Evolutionary conservation across 306 rosid species (phyloP), one percentile per base, ranked within the genome.

Genomic region (Vigna trinervia): DNA sequence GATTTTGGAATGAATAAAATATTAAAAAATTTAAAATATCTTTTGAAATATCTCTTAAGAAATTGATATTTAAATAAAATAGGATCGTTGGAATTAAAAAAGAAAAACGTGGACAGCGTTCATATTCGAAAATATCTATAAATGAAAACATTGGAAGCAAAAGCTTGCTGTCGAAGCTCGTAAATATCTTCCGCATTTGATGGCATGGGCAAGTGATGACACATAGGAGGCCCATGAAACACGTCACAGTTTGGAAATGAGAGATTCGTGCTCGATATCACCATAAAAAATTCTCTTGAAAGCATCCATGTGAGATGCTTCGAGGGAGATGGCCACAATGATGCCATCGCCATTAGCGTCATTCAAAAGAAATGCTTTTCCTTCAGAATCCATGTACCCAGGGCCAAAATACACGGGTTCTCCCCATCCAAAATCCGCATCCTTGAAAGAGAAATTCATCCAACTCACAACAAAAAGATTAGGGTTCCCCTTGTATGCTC

Each of bases 371-470:
- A 86, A 86, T 0, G 81, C 83, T 46, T 83, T 86, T 14, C 89
- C 89, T 50, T 83, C 87, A 3, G 87, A 74, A 52, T 80, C 81
- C 85, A 81, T 65, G 7, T 0, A 59, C 0, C 84, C 89, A 0
- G 89, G 85, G 0, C 83, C 87, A 60, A 74, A 62, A 81, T 78
- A 59, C 23, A 74, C 15, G 0, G 87, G 87, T 9, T 64, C 11
- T 4, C 85, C 84, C 75, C 76, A 83, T 9, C 89, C 87, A 64
- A 86, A 83, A 74, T 83, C 71, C 0, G 80, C 58, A 1, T 70
- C 80, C 5, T 48, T 43, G 5, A 6, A 63, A 0, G 84, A 46
- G 36, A 86, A 83, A 60, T 86, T 83, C 80, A 86, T 83, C 89
- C 86, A 85, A 26, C 89, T 82, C 0, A 77, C 72, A 28, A 79